phyloP scores from a whole-genome alignment of 345 rosid species.

The Eucalyptus victrix region DNA sequence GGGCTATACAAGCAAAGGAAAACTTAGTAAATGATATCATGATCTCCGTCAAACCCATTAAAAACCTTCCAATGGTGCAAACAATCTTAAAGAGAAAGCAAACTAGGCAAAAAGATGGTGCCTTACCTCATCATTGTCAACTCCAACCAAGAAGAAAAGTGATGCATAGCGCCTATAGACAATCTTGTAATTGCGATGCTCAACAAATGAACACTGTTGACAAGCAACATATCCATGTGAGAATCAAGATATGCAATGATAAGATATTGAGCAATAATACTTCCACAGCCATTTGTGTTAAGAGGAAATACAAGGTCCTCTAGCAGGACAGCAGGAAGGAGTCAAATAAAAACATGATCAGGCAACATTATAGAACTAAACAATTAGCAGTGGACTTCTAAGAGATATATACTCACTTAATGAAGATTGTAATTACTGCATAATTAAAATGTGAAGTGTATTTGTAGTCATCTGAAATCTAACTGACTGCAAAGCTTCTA shows the following conservation, averaged over 20 bases:
- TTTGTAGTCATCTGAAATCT: neutral
- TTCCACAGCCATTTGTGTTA: neutral
- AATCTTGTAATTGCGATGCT: constrained; percentile 96
- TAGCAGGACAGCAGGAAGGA: neutral
- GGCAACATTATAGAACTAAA: neutral
- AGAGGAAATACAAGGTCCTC: neutral
- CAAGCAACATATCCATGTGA: neutral
- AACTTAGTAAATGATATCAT: neutral
- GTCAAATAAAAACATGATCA: neutral
- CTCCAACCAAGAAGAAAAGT: constrained; percentile 91
- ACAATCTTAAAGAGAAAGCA: neutral
- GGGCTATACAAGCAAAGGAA: neutral
- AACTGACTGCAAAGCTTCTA: neutral
- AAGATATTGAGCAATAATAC: neutral
- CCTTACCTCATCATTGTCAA: constrained; percentile 88
- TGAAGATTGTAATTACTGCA: neutral
- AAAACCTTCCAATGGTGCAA: neutral
- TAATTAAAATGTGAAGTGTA: neutral
- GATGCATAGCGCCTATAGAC: constrained; percentile 95
- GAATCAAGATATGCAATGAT: neutral
- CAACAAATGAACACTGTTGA: constrained; percentile 89
- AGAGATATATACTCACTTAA: neutral
- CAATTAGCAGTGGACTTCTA: neutral
- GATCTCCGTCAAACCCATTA: neutral
- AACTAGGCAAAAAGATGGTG: neutral